phyloP scores from a whole-genome alignment of 176 grass and related monocot species.

The Ananas comosus region DNA sequence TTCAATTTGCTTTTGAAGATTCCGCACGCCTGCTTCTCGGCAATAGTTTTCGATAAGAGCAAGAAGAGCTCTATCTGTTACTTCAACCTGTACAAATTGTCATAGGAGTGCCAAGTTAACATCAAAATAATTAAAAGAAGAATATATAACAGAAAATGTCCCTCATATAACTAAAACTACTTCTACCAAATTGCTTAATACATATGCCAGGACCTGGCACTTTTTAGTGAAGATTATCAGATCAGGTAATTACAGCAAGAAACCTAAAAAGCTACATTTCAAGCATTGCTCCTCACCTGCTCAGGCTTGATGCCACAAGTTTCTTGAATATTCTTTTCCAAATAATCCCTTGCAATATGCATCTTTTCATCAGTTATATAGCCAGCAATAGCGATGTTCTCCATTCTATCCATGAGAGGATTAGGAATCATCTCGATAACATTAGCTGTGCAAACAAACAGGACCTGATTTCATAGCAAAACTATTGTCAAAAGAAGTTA shows the following conservation, averaged over 20 bases:
- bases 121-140: too few relatives aligned
- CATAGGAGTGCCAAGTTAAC: background rate
- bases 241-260: too few relatives aligned
- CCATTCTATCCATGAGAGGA: conserved; percentile 97
- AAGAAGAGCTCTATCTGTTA: conserved; percentile 92
- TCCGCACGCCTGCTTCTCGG: conserved; percentile 94
- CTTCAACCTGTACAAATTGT: conserved; percentile 70
- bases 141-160: too few relatives aligned
- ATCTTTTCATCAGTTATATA: conserved; percentile 99
- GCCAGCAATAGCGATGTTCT: conserved; percentile 90
- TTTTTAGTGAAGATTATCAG: too few relatives aligned
- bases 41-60: conserved; percentile 92
- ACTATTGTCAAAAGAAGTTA: conserved; percentile 15
- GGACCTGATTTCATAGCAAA: conserved; percentile 52
- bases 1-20: conserved; percentile 97
- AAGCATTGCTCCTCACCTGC: conserved; percentile 39
- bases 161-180: too few relatives aligned
- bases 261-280: too few relatives aligned
- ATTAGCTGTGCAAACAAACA: conserved; percentile 99
- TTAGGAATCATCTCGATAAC: conserved; percentile 91
- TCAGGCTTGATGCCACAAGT: conserved; percentile 86
- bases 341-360: conserved; percentile 93
- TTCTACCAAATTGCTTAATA: background rate
- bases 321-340: conserved; percentile 78
- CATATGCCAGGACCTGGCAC: background rate